Base-by-base conservation (phyloP, 345 rosid genomes). In the Eucalyptus pauciflora region DNA sequence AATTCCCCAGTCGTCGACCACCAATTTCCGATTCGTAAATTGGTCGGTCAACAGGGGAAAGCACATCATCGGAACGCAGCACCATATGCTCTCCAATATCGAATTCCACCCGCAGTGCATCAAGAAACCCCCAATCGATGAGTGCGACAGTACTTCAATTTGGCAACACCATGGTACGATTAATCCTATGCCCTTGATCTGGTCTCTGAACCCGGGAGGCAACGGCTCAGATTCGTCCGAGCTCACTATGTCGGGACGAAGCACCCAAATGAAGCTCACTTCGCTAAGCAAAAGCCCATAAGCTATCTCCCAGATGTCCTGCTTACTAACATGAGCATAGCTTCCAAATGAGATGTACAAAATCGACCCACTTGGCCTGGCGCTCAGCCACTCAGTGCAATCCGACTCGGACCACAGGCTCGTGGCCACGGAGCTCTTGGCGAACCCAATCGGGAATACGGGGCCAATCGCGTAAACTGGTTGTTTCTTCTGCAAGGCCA, bases 21-120 rank as follows among this genome's bases (percentile, higher is more conserved):
- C 97, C 50, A 96, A 90, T 91, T 95, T 97, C 91, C 99, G 89
- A 86, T 96, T 97, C 18, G 99, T 96, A 69, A 95, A 97, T 71
- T 97, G 98, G 93, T 97, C 99, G 1, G 98, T 95, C 89, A 93
- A 90, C 88, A 96, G 89, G 17, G 98, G 99, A 51, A 91, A 94
- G 87, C 98, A 94, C 51, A 97, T 41, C 67, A 97, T 79, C 2
- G 99, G 99, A 14, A 97, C 91, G 33, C 87, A 67, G 43, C 96
- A 94, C 97, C 98, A 94, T 45, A 92, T 89, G 25, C 95, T 92
- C 87, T 96, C 98, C 43, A 94, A 85, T 4, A 93, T 90, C 20
- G 98, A 97, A 62, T 97, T 95, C 98, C 99, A 96, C 16, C 98
- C 98, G 83, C 99, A 95, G 41, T 97, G 99, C 1, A 92, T 96